A percentile compares a stretch with the other conserved stretches of the same genome.
Evolutionary conservation across 306 rosid genomes (phyloP).

Genomic region (Rosa multiflora): DNA sequence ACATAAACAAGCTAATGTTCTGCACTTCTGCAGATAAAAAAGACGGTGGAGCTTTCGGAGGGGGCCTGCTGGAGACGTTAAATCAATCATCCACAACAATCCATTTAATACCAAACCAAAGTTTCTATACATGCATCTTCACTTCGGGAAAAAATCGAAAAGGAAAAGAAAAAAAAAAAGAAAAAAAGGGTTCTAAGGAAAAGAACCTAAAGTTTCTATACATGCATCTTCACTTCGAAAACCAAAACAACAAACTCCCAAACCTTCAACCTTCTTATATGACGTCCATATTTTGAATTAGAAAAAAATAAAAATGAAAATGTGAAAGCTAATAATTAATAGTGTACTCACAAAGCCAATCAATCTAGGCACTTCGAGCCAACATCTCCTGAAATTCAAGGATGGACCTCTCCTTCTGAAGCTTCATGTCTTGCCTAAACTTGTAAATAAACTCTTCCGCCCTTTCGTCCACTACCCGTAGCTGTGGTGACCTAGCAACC

Average conservation of each 20-base stretch:
- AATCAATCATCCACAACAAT: not conserved
- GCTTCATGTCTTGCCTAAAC: constrained; percentile 49
- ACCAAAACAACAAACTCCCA: not conserved
- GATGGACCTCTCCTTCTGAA: constrained; percentile 50
- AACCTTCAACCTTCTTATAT: not conserved
- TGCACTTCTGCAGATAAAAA: too few species aligned
- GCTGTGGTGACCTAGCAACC: constrained; percentile 55
- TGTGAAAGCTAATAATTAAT: not conserved
- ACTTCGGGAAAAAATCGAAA: too few species aligned
- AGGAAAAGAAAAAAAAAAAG: too few species aligned
- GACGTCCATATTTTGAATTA: not conserved
- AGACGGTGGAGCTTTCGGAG: too few species aligned
- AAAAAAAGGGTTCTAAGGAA: too few species aligned
- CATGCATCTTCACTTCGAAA: constrained; percentile 7
- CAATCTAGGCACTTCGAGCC: constrained; percentile 32
- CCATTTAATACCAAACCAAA: not conserved
- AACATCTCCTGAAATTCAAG: constrained; percentile 48
- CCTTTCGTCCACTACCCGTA: constrained; percentile 49
- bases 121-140: too few species aligned
- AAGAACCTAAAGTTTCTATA: not conserved
- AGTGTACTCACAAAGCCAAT: not conserved
- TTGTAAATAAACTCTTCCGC: constrained; percentile 69
- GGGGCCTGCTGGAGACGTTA: too few species aligned
- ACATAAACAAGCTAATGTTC: too few species aligned
- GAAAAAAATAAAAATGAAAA: not conserved